Conservation (phyloP, 1,139 yeast species). For the Trichomonascaceae sp. region DNA sequence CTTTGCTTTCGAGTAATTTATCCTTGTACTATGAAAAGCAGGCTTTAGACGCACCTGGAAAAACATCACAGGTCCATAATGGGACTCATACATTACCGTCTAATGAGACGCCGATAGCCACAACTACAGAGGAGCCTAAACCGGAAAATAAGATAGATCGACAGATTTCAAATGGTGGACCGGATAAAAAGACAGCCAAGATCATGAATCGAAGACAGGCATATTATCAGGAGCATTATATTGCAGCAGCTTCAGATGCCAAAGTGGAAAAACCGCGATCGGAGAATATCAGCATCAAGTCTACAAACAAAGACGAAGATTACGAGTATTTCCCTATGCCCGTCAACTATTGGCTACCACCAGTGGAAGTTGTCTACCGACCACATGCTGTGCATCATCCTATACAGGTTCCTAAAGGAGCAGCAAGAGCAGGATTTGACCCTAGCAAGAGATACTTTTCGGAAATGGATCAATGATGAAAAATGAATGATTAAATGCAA, state of each 20-base stretch:
- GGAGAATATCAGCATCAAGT: conserved; percentile 4
- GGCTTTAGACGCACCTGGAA: neutral
- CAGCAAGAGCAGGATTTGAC: conserved; percentile 22
- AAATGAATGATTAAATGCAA: neutral
- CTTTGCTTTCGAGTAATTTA: neutral
- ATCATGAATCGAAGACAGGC: conserved; percentile 5
- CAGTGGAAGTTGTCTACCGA: conserved; percentile 53
- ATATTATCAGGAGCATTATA: conserved; percentile 7
- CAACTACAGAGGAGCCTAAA: neutral
- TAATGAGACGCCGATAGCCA: neutral
- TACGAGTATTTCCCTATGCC: conserved; percentile 55
- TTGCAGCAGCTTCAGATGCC: neutral
- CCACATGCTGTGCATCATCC: conserved; percentile 53
- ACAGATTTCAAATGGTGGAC: neutral
- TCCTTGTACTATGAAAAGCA: neutral
- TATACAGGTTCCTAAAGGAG: conserved; percentile 21
- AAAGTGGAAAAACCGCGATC: conserved; percentile 1
- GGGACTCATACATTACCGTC: neutral
- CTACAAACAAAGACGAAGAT: conserved; percentile 20
- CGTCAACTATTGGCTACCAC: conserved; percentile 51
- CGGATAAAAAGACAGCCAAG: neutral
- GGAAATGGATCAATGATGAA: conserved; percentile 29
- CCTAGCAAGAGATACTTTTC: conserved; percentile 40
- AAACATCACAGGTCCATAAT: neutral
- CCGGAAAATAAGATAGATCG: neutral